These are phyloP conservation scores for Trypanosoma avium DNA, from an alignment of 208 protist genomes.

Conservation along the genomic window DNA sequence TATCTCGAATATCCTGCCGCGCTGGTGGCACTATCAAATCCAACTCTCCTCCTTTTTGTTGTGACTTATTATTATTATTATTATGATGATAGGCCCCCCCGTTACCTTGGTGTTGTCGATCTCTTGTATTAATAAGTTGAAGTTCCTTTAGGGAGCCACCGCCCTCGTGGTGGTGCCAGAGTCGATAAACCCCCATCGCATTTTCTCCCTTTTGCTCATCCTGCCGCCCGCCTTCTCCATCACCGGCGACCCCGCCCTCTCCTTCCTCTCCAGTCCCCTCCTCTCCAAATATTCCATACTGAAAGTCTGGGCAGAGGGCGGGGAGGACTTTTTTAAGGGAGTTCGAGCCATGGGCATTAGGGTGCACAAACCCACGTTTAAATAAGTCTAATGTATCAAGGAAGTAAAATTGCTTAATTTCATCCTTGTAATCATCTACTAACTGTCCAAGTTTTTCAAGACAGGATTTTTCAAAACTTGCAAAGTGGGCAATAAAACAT, in stretches of 20 bases:
- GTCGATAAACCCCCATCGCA: constrained; percentile 84
- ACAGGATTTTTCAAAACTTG: constrained; percentile 88
- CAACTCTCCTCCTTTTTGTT: not conserved
- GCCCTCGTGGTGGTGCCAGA: constrained; percentile 89
- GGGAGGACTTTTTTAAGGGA: constrained; percentile 91
- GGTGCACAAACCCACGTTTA: constrained; percentile 75
- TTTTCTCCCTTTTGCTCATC: constrained; percentile 87
- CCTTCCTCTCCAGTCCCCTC: constrained; percentile 25
- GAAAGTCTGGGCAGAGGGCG: constrained; percentile 81
- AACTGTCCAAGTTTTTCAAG: constrained; percentile 84
- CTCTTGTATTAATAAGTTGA: constrained; percentile 29
- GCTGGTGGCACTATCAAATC: constrained; percentile 14
- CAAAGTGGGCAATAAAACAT: constrained; percentile 86
- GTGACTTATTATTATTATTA: no score
- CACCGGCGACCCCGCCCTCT: constrained; percentile 2
- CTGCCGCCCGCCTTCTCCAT: constrained; percentile 11
- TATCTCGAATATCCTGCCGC: constrained; percentile 53
- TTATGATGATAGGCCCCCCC: constrained; percentile 16
- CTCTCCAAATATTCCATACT: constrained; percentile 83
- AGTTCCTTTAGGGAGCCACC: constrained; percentile 77
- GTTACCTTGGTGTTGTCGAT: constrained; percentile 1
- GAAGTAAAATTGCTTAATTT: constrained; percentile 85
- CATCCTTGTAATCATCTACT: constrained; percentile 69
- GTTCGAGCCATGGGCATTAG: constrained; percentile 84
- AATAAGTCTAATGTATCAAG: constrained; percentile 86